Evolutionary conservation across 345 rosid species (phyloP).

Genomic region (Sisymbrium altissimum): DNA sequence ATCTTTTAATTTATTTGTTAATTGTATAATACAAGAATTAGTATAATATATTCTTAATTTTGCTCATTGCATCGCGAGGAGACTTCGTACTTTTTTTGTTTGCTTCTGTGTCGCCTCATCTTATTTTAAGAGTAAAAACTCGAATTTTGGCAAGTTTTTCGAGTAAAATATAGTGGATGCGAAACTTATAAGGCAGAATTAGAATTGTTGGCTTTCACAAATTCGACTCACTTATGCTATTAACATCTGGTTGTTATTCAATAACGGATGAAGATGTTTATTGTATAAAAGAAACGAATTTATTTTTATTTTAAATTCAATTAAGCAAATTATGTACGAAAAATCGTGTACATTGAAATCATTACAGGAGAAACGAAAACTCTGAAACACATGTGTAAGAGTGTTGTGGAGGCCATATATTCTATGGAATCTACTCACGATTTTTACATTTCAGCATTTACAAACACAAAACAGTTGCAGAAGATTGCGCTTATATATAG

Average conservation of each 20-base stretch:
- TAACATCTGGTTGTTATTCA: too few relatives aligned
- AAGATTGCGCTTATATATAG: neutral
- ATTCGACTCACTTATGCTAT: neutral
- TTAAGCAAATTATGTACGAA: too few relatives aligned
- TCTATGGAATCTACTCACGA: neutral
- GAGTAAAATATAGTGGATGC: neutral
- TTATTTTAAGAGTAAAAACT: neutral
- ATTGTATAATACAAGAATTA: neutral
- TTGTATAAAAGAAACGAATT: too few relatives aligned
- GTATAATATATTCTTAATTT: neutral
- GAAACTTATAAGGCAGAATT: neutral
- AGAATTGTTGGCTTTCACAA: constrained; percentile 2
- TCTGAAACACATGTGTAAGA: neutral
- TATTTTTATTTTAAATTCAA: too few relatives aligned
- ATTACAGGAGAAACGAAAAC: neutral
- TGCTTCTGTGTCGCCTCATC: neutral
- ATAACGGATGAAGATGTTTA: too few relatives aligned
- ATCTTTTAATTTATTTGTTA: neutral
- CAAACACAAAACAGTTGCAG: neutral
- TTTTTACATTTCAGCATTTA: constrained; percentile 13
- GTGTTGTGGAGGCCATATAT: neutral
- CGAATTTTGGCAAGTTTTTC: neutral
- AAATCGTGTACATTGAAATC: neutral
- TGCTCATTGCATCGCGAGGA: neutral
- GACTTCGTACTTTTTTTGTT: neutral